phyloP scores from a whole-genome alignment of 345 rosid genomes.

The Raphanus raphanistrum region DNA sequence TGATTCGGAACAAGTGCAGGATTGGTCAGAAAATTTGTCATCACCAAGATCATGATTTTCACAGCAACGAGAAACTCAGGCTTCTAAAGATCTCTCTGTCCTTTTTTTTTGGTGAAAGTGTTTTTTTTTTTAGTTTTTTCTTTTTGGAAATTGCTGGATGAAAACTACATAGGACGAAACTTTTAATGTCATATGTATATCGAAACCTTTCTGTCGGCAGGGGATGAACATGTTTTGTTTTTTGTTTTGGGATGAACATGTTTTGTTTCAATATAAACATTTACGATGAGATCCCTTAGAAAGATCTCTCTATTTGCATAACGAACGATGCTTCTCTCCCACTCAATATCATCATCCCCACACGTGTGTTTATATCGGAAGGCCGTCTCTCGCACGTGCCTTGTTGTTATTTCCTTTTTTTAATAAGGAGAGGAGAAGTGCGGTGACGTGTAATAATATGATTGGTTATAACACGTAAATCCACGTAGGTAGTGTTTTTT shows the following conservation, averaged over 20 bases:
- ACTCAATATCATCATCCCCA: too few species aligned
- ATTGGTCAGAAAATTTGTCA: too few species aligned
- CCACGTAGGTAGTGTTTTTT: background rate
- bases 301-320: too few species aligned
- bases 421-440: background rate
- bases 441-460: conserved; percentile 45
- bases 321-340: too few species aligned
- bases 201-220: too few species aligned
- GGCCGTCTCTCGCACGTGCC: background rate
- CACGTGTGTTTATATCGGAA: background rate
- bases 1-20: conserved; percentile 20
- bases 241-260: background rate
- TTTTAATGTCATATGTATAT: background rate
- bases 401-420: background rate
- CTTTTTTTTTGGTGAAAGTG: conserved; percentile 20
- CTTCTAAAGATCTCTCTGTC: conserved; percentile 29
- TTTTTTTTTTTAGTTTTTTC: background rate
- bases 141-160: conserved; percentile 22
- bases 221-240: background rate
- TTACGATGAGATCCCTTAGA: too few species aligned
- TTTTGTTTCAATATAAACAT: too few species aligned
- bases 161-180: conserved; percentile 26
- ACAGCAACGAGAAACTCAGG: background rate
- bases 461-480: conserved; percentile 65
- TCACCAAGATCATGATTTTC: conserved; percentile 29